Evolutionary conservation across 208 protist species (phyloP).

Genomic region (Trypanosoma cruzi): DNA sequence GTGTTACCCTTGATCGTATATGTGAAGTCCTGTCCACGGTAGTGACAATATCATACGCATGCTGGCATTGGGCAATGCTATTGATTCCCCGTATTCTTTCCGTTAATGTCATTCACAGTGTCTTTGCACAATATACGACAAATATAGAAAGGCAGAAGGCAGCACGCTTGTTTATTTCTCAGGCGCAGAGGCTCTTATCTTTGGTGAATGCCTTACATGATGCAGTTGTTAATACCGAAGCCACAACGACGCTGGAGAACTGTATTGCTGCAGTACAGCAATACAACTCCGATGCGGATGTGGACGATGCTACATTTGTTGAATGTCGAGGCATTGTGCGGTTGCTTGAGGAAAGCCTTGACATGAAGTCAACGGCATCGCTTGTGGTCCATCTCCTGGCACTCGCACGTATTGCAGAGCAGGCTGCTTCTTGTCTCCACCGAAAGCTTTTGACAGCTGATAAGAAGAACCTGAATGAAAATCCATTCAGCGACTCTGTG

Average conservation of each 20-base stretch:
- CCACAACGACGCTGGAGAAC: neutral
- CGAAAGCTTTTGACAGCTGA: neutral
- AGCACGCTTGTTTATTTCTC: neutral
- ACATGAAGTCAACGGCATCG: conserved; percentile 31
- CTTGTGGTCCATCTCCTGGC: conserved; percentile 43
- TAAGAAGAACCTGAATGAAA: neutral
- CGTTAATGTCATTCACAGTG: conserved; percentile 6
- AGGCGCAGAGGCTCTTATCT: neutral
- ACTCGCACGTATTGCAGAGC: conserved; percentile 49
- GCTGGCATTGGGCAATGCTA: conserved; percentile 35
- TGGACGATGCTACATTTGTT: neutral
- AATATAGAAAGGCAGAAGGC: conserved; percentile 4
- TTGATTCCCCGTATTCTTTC: conserved; percentile 31
- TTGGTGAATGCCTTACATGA: conserved; percentile 22
- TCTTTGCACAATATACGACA: conserved; percentile 17
- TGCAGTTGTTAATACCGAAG: neutral
- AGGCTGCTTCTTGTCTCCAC: conserved; percentile 27
- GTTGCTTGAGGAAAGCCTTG: conserved; percentile 32
- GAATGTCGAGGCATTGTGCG: neutral
- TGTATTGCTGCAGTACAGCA: conserved; percentile 4
- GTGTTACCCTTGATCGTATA: conserved; percentile 33
- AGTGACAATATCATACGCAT: conserved; percentile 41
- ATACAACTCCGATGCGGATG: conserved; percentile 9
- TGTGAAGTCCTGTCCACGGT: conserved; percentile 39
- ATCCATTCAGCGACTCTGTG: neutral